Conservation (phyloP, 805 yeast genomes). For the Ogataea henricii region DNA sequence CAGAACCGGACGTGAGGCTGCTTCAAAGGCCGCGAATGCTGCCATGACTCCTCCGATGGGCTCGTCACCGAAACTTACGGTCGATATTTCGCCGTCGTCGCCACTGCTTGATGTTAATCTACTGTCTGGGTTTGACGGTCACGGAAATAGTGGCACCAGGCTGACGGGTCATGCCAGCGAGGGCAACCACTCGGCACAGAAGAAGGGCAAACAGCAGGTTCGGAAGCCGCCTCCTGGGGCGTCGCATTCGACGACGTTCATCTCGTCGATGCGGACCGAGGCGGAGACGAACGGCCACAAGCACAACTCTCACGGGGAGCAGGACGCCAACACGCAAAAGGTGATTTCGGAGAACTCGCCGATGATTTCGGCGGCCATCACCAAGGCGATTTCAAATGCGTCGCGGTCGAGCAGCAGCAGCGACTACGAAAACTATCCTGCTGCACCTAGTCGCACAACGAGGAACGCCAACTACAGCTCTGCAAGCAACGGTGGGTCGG, state of each 20-base stretch:
- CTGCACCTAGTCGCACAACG: slow-evolving; percentile 1
- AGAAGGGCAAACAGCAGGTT: neutral
- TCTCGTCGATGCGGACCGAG: slow-evolving; percentile 22
- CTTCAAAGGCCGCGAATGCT: slow-evolving; percentile 39
- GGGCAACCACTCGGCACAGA: neutral
- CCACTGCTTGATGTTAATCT: slow-evolving; percentile 19
- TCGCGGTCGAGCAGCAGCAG: slow-evolving; percentile 7
- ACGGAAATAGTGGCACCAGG: neutral
- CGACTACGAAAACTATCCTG: slow-evolving; percentile 3
- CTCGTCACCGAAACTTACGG: slow-evolving; percentile 14
- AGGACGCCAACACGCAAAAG: slow-evolving; percentile 19
- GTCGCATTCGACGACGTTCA: slow-evolving; percentile 18
- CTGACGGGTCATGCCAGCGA: neutral
- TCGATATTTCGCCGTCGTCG: slow-evolving; percentile 22
- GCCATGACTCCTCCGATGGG: slow-evolving; percentile 19
- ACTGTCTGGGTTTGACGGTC: slow-evolving; percentile 7
- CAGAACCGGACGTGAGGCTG: slow-evolving; percentile 35
- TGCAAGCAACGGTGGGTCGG: slow-evolving; percentile 2
- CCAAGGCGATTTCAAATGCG: slow-evolving; percentile 32
- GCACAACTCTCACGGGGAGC: slow-evolving; percentile 1
- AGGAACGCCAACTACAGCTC: slow-evolving; percentile 1
- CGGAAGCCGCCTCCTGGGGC: slow-evolving; percentile 23
- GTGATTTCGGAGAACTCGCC: slow-evolving; percentile 29
- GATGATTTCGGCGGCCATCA: slow-evolving; percentile 39
- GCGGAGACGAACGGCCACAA: slow-evolving; percentile 6